Conservation (phyloP, 371 early-diverging fungal genomes). For the Zopfochytrium polystomum region DNA sequence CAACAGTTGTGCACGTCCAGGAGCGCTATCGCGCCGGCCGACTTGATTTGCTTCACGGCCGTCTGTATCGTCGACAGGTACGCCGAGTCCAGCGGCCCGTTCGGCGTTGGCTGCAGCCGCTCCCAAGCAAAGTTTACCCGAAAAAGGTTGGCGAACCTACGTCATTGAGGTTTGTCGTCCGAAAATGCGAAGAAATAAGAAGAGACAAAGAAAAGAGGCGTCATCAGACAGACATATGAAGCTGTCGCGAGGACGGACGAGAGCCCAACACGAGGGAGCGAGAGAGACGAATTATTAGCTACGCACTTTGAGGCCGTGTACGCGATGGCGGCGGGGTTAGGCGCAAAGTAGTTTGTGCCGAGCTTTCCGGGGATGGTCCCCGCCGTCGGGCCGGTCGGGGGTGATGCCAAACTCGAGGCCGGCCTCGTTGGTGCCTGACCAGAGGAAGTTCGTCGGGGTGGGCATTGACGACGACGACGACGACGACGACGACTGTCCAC, state of each 20-base stretch:
- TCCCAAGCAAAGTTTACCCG: slow-evolving; percentile 34
- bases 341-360: neutral
- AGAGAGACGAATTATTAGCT: too few relatives aligned
- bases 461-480: too few relatives aligned
- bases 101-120: slow-evolving; percentile 23
- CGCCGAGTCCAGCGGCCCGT: slow-evolving; percentile 5
- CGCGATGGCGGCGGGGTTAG: neutral
- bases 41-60: slow-evolving; percentile 8
- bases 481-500: too few relatives aligned
- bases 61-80: slow-evolving; percentile 9
- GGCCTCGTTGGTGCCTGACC: neutral
- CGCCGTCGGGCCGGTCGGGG: neutral
- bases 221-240: too few relatives aligned
- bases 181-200: too few relatives aligned
- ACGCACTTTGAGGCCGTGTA: neutral
- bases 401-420: neutral
- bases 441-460: neutral
- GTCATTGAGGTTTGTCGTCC: too few relatives aligned
- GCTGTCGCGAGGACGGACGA: too few relatives aligned
- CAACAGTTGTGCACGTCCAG: slow-evolving; percentile 35
- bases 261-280: too few relatives aligned
- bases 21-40: slow-evolving; percentile 10
- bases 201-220: too few relatives aligned
- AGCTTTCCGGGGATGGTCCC: neutral
- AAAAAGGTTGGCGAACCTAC: slow-evolving; percentile 20